Base-by-base conservation (phyloP, 331 rosid genomes). In the Prunus yedoensis region DNA sequence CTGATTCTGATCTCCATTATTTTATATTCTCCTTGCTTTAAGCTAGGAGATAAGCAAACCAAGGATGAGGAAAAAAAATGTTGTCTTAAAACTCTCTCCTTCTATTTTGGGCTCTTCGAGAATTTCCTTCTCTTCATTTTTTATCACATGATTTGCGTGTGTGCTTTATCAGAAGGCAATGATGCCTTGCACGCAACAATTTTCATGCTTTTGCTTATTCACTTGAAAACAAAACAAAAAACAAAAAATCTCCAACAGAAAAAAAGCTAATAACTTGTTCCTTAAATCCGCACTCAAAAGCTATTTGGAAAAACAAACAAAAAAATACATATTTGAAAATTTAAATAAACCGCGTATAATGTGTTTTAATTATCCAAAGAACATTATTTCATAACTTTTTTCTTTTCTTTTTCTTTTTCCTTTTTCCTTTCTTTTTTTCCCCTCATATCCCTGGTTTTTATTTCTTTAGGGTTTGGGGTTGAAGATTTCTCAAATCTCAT, bases 181-280 rank as follows among this genome's bases (percentile, higher is more conserved):
- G 60, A 47, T 50, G 49, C 27, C 75, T 67, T 76, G 2, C 84
- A 81, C 84, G 84, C 84, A 81, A 65, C 10, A 52, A 17, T 41
- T 13, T 46, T 8, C 51, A 20, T 62, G 27, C 20, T 62, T 17
- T 13, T 10, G 27, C 49, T 8, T 64, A 10, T 20, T 56, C 2
- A 56, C 61, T 56, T 56, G 11, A 54, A 54, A 54, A 54, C 0
- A 4, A 54, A 23, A 23, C 25, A 23, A 2, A 6, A 11, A 14
- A n/a, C 15, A 25, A 9, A 50, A 17, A 28, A 18, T 27, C 35
- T 21, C 30, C 23, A 15, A 67, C 57, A 35, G 8, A 35, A 5
- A 35, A 35, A 52, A 46, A 23, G 21, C 20, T 21, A 66, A 16
- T 49, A 5, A 13, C 8, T 68, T 68, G 43, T 47, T 27, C 25